Conservation (phyloP, 176 grass and related monocot genomes). For the Themeda triandra region DNA sequence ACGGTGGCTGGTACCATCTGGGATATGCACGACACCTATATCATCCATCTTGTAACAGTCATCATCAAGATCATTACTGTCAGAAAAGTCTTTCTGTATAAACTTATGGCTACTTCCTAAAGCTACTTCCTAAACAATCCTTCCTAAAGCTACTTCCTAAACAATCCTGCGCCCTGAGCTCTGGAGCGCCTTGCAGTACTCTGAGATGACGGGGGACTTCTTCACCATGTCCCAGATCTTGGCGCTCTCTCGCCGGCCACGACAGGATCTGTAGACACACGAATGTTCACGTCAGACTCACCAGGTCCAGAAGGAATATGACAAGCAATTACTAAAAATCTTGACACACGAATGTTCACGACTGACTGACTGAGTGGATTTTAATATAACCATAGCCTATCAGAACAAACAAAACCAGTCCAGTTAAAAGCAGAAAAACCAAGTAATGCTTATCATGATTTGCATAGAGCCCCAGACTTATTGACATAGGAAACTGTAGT, state of each 20-base stretch:
- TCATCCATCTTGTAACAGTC: too few relatives aligned
- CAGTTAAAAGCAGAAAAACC: neutral
- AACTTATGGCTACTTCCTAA: too few relatives aligned
- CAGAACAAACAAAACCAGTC: neutral
- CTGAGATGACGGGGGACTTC: conserved; percentile 64
- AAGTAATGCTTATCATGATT: neutral
- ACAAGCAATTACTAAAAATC: neutral
- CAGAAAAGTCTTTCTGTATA: too few relatives aligned
- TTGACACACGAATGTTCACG: too few relatives aligned
- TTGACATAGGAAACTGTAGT: neutral
- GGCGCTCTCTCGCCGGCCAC: conserved; percentile 48
- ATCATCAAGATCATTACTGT: too few relatives aligned
- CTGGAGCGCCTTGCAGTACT: conserved; percentile 84
- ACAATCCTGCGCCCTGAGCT: conserved; percentile 67
- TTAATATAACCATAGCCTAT: neutral
- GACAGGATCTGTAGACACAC: conserved; percentile 54
- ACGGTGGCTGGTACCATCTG: too few relatives aligned
- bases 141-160: conserved; percentile 80
- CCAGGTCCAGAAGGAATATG: neutral
- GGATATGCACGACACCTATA: too few relatives aligned
- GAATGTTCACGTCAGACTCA: neutral
- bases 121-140: too few relatives aligned
- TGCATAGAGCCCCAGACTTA: neutral
- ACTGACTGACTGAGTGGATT: neutral
- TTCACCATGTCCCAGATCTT: conserved; percentile 93